These are phyloP conservation scores for Gracilariopsis chorda DNA, from an alignment of 23 red algal species.

Conservation along the genomic window DNA sequence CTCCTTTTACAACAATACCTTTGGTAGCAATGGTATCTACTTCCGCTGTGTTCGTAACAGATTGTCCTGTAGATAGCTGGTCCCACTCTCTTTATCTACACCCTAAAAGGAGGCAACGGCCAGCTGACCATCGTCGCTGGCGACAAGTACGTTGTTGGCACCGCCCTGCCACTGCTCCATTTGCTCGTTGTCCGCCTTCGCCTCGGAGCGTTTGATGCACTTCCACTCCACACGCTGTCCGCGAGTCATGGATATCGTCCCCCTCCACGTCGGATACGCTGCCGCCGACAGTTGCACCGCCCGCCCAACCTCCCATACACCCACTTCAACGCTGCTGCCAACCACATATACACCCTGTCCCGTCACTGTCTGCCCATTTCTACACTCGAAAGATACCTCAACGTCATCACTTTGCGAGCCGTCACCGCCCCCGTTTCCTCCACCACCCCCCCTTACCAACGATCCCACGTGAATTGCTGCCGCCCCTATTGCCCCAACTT, in stretches of 20 bases:
- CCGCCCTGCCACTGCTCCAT: background rate
- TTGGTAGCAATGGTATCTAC: too few species aligned
- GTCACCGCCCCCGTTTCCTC: too few species aligned
- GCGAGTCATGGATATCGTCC: background rate
- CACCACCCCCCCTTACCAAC: too few species aligned
- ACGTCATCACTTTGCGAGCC: background rate
- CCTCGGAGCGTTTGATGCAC: background rate
- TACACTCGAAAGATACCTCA: background rate
- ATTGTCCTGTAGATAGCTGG: too few species aligned
- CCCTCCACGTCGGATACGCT: background rate
- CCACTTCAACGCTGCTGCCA: background rate
- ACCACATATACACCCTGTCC: background rate
- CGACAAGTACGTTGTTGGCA: background rate
- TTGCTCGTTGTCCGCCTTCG: background rate
- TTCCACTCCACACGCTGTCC: background rate
- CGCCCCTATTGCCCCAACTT: background rate
- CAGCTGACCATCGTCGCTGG: too few species aligned
- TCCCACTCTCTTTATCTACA: too few species aligned
- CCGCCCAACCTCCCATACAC: background rate
- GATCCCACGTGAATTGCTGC: background rate
- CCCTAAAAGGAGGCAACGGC: too few species aligned
- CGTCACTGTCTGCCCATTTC: background rate
- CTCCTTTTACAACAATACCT: too few species aligned
- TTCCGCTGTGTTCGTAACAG: too few species aligned
- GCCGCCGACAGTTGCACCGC: background rate